These are phyloP conservation scores for Penicillium sp. DNA, from an alignment of 2,329 filamentous ascomycete genomes.

Conservation along the genomic window DNA sequence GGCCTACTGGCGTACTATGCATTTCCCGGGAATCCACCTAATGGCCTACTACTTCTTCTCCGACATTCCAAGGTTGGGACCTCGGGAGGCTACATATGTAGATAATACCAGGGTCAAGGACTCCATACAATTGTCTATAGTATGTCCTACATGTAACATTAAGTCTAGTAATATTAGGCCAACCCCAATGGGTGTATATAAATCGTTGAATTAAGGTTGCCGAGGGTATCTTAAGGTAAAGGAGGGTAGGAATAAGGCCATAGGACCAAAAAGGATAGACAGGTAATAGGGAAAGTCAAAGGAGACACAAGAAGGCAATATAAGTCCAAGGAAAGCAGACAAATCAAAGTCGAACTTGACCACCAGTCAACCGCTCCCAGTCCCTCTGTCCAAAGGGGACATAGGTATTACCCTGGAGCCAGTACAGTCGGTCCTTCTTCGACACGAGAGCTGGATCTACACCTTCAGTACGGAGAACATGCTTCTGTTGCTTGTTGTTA, in stretches of 20 bases:
- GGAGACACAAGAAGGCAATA: not conserved
- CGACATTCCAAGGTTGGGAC: not conserved
- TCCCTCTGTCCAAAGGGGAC: constrained; percentile 64
- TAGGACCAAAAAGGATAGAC: not conserved
- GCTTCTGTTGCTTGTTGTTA: constrained; percentile 88
- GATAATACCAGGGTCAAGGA: not conserved
- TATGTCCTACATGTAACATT: not conserved
- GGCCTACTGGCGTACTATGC: not conserved
- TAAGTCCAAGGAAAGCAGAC: not conserved
- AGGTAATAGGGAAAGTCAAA: not conserved
- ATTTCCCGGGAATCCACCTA: not conserved
- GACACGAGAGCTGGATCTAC: constrained; percentile 58
- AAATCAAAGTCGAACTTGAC: constrained; percentile 65
- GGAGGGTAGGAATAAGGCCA: not conserved
- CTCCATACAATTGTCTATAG: not conserved
- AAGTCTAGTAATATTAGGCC: not conserved
- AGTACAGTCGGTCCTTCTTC: constrained; percentile 55
- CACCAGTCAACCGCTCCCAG: constrained; percentile 66
- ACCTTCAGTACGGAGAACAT: constrained; percentile 66
- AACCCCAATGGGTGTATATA: not conserved
- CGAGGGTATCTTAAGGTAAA: constrained; percentile 1
- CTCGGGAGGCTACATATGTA: not conserved
- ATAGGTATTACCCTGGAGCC: constrained; percentile 66
- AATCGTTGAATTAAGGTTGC: not conserved
- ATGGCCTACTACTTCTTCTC: not conserved